Evolutionary conservation across 805 yeast genomes (phyloP), one percentile per base, ranked within the genome.

Genomic region (Wickerhamomyces sydowiorum): DNA sequence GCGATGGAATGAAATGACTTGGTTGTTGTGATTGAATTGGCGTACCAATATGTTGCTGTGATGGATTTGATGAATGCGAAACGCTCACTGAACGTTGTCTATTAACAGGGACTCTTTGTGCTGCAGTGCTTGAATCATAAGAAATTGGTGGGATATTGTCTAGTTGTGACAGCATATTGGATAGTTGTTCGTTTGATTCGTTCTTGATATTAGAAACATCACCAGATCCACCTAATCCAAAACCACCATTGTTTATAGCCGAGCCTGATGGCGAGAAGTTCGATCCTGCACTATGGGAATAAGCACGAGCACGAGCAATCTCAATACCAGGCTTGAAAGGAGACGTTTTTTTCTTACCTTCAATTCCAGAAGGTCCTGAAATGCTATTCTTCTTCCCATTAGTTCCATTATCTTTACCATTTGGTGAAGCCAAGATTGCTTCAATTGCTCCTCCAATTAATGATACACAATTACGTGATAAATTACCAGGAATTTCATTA

Each of bases 361-460:
- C 15, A 18, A 7, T 18, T n/a, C 13, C 7, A 10, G 27, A 14
- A 14, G 36, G 22, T 33, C 36, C 15, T 21, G n/a, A n/a, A n/a
- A n/a, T n/a, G n/a, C n/a, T n/a, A n/a, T n/a, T n/a, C n/a, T n/a
- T n/a, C n/a, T 15, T 15, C 20, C 24, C 24, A 20, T 12, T 32
- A 3, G 5, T n/a, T 10, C 24, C 24, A 20, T 14, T 14, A 10
- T 15, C 15, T 18, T 22, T 14, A n/a, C 7, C 22, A 14, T 70
- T 73, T 8, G 82, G 66, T 21, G 66, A 67, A n/a, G 82, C 75
- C 39, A 84, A 54, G n/a, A 84, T 74, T 36, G 80, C 66, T 38
- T 80, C 75, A 14, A 82, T 66, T 0, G 89, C 75, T 52, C 67
- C 62, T 52, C 83, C 90, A 27, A 82, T 53, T 23, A 78, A 62